Evolutionary conservation across 345 rosid species (phyloP).

Genomic region (Pistacia integerrima): DNA sequence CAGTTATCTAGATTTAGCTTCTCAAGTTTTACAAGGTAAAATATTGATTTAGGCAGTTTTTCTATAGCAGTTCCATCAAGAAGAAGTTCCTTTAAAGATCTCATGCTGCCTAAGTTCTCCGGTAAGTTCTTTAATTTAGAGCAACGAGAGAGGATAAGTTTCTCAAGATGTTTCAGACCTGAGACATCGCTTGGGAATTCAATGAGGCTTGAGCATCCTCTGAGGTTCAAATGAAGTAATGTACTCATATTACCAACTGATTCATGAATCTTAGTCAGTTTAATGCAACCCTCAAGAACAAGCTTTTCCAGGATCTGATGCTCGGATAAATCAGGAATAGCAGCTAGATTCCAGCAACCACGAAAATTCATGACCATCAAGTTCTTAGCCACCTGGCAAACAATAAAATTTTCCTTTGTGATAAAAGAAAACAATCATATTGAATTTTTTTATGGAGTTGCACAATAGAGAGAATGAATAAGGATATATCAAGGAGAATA

Average conservation of each 20-base stretch:
- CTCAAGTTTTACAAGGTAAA: conserved; percentile 42
- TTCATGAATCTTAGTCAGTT: conserved; percentile 34
- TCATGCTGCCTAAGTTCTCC: conserved; percentile 40
- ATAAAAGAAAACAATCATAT: neutral
- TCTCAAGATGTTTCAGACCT: conserved; percentile 45
- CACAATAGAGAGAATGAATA: too few species aligned
- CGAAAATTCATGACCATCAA: conserved; percentile 49
- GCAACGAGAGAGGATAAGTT: conserved; percentile 44
- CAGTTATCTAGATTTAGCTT: conserved; percentile 41
- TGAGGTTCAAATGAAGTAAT: conserved; percentile 41
- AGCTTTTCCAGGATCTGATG: conserved; percentile 40
- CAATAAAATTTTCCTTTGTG: neutral
- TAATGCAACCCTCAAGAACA: conserved; percentile 34
- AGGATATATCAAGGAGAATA: too few species aligned
- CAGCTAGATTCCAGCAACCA: conserved; percentile 34
- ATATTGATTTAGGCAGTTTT: conserved; percentile 47
- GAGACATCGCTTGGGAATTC: conserved; percentile 45
- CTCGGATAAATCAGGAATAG: conserved; percentile 46
- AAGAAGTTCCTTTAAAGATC: conserved; percentile 44
- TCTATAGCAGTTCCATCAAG: conserved; percentile 43
- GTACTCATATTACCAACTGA: conserved; percentile 40
- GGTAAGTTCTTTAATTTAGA: conserved; percentile 41
- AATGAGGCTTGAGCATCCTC: conserved; percentile 35
- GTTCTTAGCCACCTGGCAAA: conserved; percentile 37
- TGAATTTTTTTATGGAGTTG: too few species aligned